Percentiles rank a stretch among this genome's conserved stretches.
phyloP scores from a whole-genome alignment of 2,329 filamentous ascomycete species.

The Aspergillus puulaauensis region DNA sequence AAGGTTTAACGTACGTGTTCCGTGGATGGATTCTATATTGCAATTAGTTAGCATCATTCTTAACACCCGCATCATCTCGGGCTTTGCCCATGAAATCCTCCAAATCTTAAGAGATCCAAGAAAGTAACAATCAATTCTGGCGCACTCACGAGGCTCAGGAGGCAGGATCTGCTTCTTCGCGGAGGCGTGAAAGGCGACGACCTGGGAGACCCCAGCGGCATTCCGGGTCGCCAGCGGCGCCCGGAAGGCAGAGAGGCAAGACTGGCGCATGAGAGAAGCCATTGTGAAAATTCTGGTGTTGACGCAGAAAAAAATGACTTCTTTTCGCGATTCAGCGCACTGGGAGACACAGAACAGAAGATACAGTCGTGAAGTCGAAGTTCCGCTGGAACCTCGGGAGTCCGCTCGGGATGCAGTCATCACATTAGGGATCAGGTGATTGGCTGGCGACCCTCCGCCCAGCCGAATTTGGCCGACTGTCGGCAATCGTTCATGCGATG shows the following conservation, averaged over 20 bases:
- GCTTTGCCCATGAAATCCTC: not conserved
- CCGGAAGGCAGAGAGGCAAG: slow-evolving; percentile 35
- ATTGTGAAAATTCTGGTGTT: slow-evolving; percentile 30
- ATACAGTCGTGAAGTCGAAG: slow-evolving; percentile 28
- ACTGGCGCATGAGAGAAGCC: slow-evolving; percentile 43
- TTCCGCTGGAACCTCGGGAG: slow-evolving; percentile 36
- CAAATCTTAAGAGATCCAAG: not conserved
- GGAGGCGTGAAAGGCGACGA: slow-evolving; percentile 85
- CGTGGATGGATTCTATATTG: slow-evolving; percentile 67
- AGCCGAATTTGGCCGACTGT: slow-evolving; percentile 41
- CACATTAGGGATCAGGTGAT: slow-evolving; percentile 36
- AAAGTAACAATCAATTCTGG: not conserved
- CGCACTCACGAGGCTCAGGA: slow-evolving; percentile 74
- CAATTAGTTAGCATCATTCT: slow-evolving; percentile 44
- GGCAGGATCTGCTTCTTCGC: slow-evolving; percentile 74
- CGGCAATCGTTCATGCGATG: slow-evolving; percentile 12
- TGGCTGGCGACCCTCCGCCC: slow-evolving; percentile 33
- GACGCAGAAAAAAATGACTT: slow-evolving; percentile 14
- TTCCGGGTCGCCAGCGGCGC: slow-evolving; percentile 36
- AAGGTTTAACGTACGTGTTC: slow-evolving; percentile 61
- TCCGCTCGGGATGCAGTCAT: slow-evolving; percentile 39
- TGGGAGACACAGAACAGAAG: slow-evolving; percentile 3
- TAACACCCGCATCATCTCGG: not conserved
- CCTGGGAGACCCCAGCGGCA: slow-evolving; percentile 46
- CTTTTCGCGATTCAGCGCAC: slow-evolving; percentile 14